Base-by-base conservation (phyloP, 2,329 filamentous ascomycete species). In the Microdochium paspali region DNA sequence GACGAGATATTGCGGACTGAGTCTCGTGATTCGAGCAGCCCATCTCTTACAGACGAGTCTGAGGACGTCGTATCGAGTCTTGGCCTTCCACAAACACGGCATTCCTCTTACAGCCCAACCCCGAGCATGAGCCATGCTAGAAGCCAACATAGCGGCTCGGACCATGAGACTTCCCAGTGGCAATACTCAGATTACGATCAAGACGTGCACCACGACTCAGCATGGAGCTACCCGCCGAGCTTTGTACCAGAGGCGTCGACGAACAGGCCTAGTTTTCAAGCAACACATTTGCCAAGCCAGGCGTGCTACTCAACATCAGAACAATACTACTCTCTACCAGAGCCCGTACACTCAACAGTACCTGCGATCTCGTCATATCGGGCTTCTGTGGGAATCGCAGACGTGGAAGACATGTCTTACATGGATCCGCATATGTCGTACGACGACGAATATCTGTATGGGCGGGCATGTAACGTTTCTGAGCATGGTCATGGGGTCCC, bases 1-100 rank as follows among this genome's bases (percentile, higher is more conserved):
- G 60, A 68, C 44, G 61, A 67, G 31, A 55, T 71, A 20, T 54
- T 70, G 6, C 62, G 63, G 47, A 49, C 54, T 32, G 59, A 61
- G 46, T 55, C 48, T 35, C 55, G 57, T 25, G 59, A 61, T 44
- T 59, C 58, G 1, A 58, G 56, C 52, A 61, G 59, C 46, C 60
- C 58, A 3, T 40, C 35, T 12, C 6, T 40, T n/a, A 3, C 35
- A 7, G 35, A 40, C 18, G 35, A 40, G 6, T 21, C 35, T 6
- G 35, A 40, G 12, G 35, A 40, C 6, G 20, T 20, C 35, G 12
- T 7, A 40, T 21, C 35, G 12, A 40, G 18, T 21, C 35, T 40
- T 21, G 15, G n/a, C 5, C 35, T 12, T 9, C 35, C 35, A 18
- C 18, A 15, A 40, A 40, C 35, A 21, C 35, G 35, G 7, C 35